Base-by-base conservation (phyloP, 768 basidiomycete species). In the Tephrocybe sp. region DNA sequence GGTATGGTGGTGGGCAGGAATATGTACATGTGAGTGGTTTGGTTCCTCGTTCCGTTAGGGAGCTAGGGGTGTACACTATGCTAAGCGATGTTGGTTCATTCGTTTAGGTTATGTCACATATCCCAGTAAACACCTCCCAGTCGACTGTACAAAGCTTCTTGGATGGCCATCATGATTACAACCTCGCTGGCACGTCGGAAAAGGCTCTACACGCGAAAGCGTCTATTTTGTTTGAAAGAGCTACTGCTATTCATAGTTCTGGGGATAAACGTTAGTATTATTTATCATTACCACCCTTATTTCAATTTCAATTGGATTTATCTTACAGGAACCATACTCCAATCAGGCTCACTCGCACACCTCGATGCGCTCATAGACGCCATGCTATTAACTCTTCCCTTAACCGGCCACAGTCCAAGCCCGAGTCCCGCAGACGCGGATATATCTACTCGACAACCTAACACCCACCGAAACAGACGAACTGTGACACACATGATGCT, bases 171-270 rank as follows among this genome's bases (percentile, higher is more conserved):
- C 26, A 7, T 26, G 26, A 3, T 7, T 7, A 26, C 26, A 7
- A 3, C 26, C 43, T 16, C 31, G 46, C 16, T 5, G 52, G 52
- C 4, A 17, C 31, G n/a, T 53, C 52, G n/a, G 47, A 53, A 17
- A 48, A 48, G 13, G 52, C 52, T 2, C 52, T 53, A 10, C 26
- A 48, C 31, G 47, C 46, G 4, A 53, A 53, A 30, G 31, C 52
- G 1, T 33, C 46, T 9, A 23, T 48, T 13, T 40, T 53, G 3
- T 39, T 48, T 10, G 52, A 53, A 22, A 34, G 46, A 35, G 39
- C 52, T 1, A 33, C 14, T 9, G 20, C 46, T 2, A 48, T 48
- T 13, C 51, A 52, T 19, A 35, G 26, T 26, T 26, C 26, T 26
- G 26, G 26, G 26, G 26, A 26, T 26, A 26, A 26, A 26, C 26